These are phyloP conservation scores for Carex sylvatica DNA, from an alignment of 202 grass and related monocot genomes.

Conservation along the genomic window DNA sequence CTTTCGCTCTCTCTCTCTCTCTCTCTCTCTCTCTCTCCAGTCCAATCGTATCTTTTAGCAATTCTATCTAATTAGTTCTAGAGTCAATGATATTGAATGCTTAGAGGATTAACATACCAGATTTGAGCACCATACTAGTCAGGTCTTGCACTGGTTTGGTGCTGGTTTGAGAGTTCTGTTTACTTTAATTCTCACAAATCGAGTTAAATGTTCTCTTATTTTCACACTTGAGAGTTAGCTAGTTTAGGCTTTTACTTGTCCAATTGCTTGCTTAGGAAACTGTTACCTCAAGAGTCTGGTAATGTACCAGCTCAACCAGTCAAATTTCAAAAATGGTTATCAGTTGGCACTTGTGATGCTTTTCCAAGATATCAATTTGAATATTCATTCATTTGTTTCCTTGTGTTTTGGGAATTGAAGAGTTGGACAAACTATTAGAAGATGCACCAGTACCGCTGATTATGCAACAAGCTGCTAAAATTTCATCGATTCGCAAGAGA, in stretches of 20 bases:
- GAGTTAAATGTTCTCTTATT: background rate
- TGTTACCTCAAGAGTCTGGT: background rate
- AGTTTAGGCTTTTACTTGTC: background rate
- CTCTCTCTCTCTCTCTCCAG: background rate
- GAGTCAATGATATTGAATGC: background rate
- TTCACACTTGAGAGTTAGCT: background rate
- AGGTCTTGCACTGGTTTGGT: background rate
- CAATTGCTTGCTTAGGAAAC: background rate
- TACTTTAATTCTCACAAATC: background rate
- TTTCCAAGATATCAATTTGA: background rate
- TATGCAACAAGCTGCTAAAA: conserved; percentile 76
- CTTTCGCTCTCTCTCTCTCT: background rate
- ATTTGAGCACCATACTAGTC: background rate
- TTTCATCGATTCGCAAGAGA: conserved; percentile 70
- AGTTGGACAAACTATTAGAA: conserved; percentile 83
- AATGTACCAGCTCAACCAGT: background rate
- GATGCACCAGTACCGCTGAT: conserved; percentile 59
- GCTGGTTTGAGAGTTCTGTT: background rate
- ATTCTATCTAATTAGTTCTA: background rate
- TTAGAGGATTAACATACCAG: background rate
- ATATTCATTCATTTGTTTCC: background rate
- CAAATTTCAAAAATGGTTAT: no score
- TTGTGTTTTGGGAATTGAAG: conserved; percentile 41
- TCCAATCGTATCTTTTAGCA: background rate
- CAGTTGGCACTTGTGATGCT: background rate